Conservation (phyloP, 345 rosid genomes). For the Euphorbia pulcherrima region DNA sequence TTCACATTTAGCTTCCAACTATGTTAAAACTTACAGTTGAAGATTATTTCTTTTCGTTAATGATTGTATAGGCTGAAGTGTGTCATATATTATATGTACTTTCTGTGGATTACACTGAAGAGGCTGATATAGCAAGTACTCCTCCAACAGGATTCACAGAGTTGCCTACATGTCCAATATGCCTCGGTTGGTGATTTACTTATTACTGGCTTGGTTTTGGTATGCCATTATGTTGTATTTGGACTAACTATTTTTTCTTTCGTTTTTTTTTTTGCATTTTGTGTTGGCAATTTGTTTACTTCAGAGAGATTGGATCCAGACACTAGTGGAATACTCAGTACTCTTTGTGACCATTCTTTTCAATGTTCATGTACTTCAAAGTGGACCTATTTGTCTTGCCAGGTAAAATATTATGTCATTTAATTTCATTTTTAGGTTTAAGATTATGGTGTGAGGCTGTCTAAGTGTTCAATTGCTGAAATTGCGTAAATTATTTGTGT, state of each 20-base stretch:
- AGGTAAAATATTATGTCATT: constrained; percentile 42
- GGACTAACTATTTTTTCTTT: not conserved
- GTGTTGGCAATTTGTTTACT: constrained; percentile 7
- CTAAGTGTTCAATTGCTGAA: not conserved
- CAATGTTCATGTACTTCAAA: constrained; percentile 88
- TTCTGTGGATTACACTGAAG: constrained; percentile 65
- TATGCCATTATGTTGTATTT: not conserved
- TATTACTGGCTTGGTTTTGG: not conserved
- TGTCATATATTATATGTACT: constrained; percentile 65
- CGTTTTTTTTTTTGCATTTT: not conserved
- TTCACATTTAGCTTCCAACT: not conserved
- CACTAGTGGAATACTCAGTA: constrained; percentile 77
- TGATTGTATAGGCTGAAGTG: constrained; percentile 62
- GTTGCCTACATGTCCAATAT: constrained; percentile 86
- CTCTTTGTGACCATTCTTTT: constrained; percentile 92
- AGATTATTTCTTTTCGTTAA: not conserved
- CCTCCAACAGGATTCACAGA: constrained; percentile 67
- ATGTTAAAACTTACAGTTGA: not conserved
- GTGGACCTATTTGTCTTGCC: constrained; percentile 93
- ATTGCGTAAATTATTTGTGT: not conserved
- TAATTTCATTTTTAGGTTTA: not conserved
- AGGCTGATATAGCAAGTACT: constrained; percentile 55
- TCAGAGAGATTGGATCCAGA: constrained; percentile 92
- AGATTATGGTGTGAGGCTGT: not conserved
- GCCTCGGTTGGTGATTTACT: constrained; percentile 57